Percentiles rank a stretch among this genome's conserved stretches.
Evolutionary conservation across 1,284 basidiomycete species (phyloP).

Genomic region (Microbotryomycetes sp.): DNA sequence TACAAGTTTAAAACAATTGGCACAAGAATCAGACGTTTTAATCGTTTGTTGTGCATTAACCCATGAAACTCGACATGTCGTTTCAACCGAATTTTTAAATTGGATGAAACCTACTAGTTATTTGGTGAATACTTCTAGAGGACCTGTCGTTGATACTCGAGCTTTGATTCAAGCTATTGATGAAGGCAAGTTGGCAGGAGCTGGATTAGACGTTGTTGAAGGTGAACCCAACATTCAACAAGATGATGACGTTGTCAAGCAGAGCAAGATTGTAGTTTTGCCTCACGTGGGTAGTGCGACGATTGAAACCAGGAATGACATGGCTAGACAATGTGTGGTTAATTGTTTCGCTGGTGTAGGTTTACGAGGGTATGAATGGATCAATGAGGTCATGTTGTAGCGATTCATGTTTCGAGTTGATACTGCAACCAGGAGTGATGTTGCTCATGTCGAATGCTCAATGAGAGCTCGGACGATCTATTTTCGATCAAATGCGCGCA

Average conservation of each 20-base stretch:
- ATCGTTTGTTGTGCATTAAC: conserved; percentile 80
- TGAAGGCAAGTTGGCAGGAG: conserved; percentile 75
- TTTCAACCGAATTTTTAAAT: conserved; percentile 63
- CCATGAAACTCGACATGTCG: conserved; percentile 60
- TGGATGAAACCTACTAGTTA: conserved; percentile 79
- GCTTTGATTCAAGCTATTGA: conserved; percentile 74
- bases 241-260: conserved; percentile 72
- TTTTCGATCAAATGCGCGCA: too few species aligned
- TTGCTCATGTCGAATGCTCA: too few species aligned
- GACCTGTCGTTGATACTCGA: conserved; percentile 68
- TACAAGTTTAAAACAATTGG: conserved; percentile 54
- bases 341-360: conserved; percentile 37
- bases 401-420: too few species aligned
- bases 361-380: conserved; percentile 32
- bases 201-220: conserved; percentile 88
- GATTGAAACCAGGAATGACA: conserved; percentile 63
- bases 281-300: conserved; percentile 91
- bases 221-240: conserved; percentile 72
- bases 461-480: too few species aligned
- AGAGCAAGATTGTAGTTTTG: conserved; percentile 58
- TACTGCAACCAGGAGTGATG: too few species aligned
- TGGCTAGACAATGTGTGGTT: conserved; percentile 29
- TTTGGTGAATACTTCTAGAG: conserved; percentile 66
- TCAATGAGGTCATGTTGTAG: conserved; percentile 22
- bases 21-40: conserved; percentile 66